Base-by-base conservation (phyloP, 495 filamentous ascomycete genomes). In the Aspergillus bertholletiae region DNA sequence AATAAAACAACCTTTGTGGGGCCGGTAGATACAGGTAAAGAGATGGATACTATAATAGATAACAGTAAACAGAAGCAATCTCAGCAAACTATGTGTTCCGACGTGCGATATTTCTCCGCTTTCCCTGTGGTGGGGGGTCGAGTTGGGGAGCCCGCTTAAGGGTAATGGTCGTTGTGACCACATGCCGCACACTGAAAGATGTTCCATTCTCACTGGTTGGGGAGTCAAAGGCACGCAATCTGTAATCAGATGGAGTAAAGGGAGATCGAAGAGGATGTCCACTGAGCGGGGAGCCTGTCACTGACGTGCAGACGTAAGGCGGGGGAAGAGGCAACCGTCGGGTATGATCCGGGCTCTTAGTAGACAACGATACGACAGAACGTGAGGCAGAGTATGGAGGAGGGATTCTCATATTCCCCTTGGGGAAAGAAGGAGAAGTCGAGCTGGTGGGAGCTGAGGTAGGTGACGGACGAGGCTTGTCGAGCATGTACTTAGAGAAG, bases 151-250 rank as follows among this genome's bases (percentile, higher is more conserved):
- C 46, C 7, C 54, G 54, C 43, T 57, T 57, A 11, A 54, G 46
- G 18, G 55, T 62, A 23, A 62, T 32, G 3, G 60, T 62, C 12
- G 41, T 51, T 11, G 60, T 62, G 12, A 59, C 48, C 8, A 62
- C 46, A 28, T 62, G 60, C 15, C 46, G 60, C 5, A 62, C 45
- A 11, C 34, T 56, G 23, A 61, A 49, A 26, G 47, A 51, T 7
- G 20, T 13, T 7, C 49, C 45, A 5, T 8, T 17, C 2, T 43
- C 49, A 22, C 49, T 48, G 21, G 45, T 13, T 3, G 53, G 49
- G 13, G 60, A 51, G 0, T 59, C 53, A 18, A 55, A 28, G 15
- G 39, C 24, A 0, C 39, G 48, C 26, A 43, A 9, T 26, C 48
- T 43, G 35, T 46, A 45, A 0, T 62, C 53, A 0, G 51, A 7